Base-by-base conservation (phyloP, 108 stramenopile genomes). In the Nitzschia palea region DNA sequence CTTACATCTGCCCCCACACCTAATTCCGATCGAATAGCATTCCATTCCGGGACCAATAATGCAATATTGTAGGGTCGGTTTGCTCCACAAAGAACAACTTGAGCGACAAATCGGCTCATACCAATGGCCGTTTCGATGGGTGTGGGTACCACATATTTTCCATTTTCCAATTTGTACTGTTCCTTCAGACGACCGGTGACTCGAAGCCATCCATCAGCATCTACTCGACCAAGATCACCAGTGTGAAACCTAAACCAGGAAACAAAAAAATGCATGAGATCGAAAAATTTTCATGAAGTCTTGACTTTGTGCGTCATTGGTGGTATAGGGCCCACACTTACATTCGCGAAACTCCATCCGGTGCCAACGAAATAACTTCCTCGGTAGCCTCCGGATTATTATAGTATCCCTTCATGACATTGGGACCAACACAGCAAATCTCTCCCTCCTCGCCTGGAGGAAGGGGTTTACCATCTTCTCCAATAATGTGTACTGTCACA, bases 111-210 rank as follows among this genome's bases (percentile, higher is more conserved):
- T 15, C 86, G 84, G 34, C 89, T 91, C 72, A 93, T 87, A 2
- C 87, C 83, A 65, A 96, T 90, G 14, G 90, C 88, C 58, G 92
- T 88, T 78, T 98, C 97, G 45, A 98, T 86, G 2, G 95, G 93
- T 4, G 92, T 85, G 2, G 96, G 96, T 23, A 85, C 86, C 3
- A 98, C 96, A 59, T 96, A 97, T 65, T 97, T 97, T 4, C 97
- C 97, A 81, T 98, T 98, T 58, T 97, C 96, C 36, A 98, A 85
- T 71, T 98, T 98, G 84, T 94, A 98, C 77, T 95, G 96, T 74
- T 95, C 96, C 77, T 93, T 96, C 45, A 92, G 68, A 43, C 91
- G 77, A 20, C 92, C 91, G n/a, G 95, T 93, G 0, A 96, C 85
- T 23, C 58, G 62, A 3, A 96, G 34, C 64, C 78, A 93, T 8